Evolutionary conservation across 495 filamentous ascomycete species (phyloP), one percentile per base, ranked within the genome.

Genomic region (Penicillium crystallinum): DNA sequence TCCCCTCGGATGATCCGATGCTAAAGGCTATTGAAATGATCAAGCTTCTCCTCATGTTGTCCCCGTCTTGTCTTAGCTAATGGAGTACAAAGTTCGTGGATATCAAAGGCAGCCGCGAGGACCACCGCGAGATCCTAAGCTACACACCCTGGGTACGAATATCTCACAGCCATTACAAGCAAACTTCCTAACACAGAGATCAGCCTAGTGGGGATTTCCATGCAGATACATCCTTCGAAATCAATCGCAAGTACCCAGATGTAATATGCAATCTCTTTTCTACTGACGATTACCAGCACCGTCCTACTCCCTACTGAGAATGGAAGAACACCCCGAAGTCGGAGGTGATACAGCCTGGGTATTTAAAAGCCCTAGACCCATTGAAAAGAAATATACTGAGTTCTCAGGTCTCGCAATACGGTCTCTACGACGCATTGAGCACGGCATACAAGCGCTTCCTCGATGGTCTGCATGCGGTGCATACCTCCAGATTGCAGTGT

Each of bases 301-400:
- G 0, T 72, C 65, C 1, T 79, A 81, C 49, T 78, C 76, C 1
- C 54, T 81, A 25, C 64, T 81, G 19, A 64, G 78, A 39, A 81
- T 79, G 77, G 78, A 79, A 62, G 75, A 79, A 53, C 74, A 79
- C 51, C 77, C 78, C 5, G 58, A 58, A 17, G 75, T 79, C n/a
- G 77, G 77, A 18, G 78, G 76, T 10, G 77, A 80, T 38, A 80
- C 77, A 6, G 75, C 76, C 7, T 80, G 76, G 75, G 61, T 67
- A 41, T 37, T n/a, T n/a, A 43, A 39, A 15, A 34, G 7, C 19
- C 0, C n/a, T 5, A 2, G 15, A 45, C 9, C 6, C 4, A 31
- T 5, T 31, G 18, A 3, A 22, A 14, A 2, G 1, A 4, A 9
- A 3, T 27, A 21, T 4, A 7, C 30, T 35, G 6, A 46, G 5